Base-by-base conservation (phyloP, 2,329 filamentous ascomycete species). In the Penicillium aurantiogriseum region DNA sequence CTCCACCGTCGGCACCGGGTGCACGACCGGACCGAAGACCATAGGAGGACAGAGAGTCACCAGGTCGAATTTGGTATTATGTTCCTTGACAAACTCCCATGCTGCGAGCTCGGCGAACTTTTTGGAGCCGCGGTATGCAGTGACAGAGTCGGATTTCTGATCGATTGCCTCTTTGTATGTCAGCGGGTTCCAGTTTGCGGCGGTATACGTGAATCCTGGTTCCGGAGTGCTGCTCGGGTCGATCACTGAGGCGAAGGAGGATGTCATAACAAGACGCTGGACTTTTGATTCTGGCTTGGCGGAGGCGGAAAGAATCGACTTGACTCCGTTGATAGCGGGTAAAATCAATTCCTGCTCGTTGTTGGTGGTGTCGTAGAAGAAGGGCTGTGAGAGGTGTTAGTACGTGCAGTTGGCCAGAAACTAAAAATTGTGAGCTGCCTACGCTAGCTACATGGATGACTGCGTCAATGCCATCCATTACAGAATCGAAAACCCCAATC, bases 361-460 rank as follows among this genome's bases (percentile, higher is more conserved):
- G 59, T 80, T 67, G 17, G 66, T 74, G 2, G 74, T 75, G 44
- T 76, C 64, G 56, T 79, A 80, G 2, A 73, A 78, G 53, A 79
- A 77, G 1, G 78, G 78, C 77, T 78, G 29, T 21, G n/a, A 9
- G 13, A 39, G 27, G 10, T 13, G 2, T 25, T 21, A 31, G n/a
- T 11, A 17, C 4, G 0, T 25, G 15, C 13, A 25, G 11, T 48
- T 21, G 25, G 7, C 9, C 17, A 23, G 10, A n/a, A 48, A 2
- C 31, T 11, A 33, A 23, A 17, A 23, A 15, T 29, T 10, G 9
- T 5, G 2, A 23, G 25, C 25, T n/a, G 67, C 74, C 43, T 63
- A 77, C 76, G 56, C 77, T 80, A 6, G 79, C 79, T 1, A 76
- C 71, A 46, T 81, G 79, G 17, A 81, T 74, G 0, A 81, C 70